These are phyloP conservation scores for Cryoendolithus antarcticus DNA, from an alignment of 2,329 filamentous ascomycete species.

Conservation along the genomic window DNA sequence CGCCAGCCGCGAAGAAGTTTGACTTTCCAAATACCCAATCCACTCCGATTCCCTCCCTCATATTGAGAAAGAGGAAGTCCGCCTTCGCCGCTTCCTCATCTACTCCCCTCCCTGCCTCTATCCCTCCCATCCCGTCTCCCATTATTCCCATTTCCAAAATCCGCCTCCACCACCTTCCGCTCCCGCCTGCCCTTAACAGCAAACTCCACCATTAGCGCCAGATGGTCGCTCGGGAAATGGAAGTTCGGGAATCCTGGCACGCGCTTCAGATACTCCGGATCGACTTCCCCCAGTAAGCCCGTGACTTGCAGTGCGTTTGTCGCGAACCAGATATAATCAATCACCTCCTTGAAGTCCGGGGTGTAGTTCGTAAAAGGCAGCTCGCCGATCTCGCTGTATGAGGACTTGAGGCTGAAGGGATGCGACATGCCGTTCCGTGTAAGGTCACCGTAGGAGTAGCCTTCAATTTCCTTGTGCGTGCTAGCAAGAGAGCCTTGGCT, in stretches of 20 bases:
- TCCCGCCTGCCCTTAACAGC: slow-evolving; percentile 80
- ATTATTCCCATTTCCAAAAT: slow-evolving; percentile 17
- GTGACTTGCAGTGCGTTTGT: slow-evolving; percentile 79
- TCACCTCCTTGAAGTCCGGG: slow-evolving; percentile 77
- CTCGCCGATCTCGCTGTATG: slow-evolving; percentile 75
- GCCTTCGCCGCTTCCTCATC: no score
- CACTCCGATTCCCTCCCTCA: no score
- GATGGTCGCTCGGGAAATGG: slow-evolving; percentile 87
- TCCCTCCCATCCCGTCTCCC: not conserved
- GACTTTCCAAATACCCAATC: no score
- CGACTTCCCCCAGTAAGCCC: slow-evolving; percentile 73
- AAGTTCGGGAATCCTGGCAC: slow-evolving; percentile 89
- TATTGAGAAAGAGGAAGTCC: no score
- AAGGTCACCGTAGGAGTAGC: slow-evolving; percentile 82
- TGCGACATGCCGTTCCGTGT: slow-evolving; percentile 86
- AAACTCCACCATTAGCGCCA: slow-evolving; percentile 82
- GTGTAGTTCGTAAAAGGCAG: slow-evolving; percentile 94
- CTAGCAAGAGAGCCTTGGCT: slow-evolving; percentile 65
- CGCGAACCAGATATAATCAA: slow-evolving; percentile 98
- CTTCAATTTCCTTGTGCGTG: slow-evolving; percentile 67
- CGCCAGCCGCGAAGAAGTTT: no score
- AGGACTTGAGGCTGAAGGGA: slow-evolving; percentile 84
- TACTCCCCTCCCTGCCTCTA: no score
- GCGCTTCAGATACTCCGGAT: slow-evolving; percentile 69
- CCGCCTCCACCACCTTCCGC: slow-evolving; percentile 24